A percentile compares a stretch with the other conserved stretches of the same genome.
These are phyloP conservation scores for Prunus salicina DNA, from an alignment of 306 rosid genomes.

Conservation along the genomic window DNA sequence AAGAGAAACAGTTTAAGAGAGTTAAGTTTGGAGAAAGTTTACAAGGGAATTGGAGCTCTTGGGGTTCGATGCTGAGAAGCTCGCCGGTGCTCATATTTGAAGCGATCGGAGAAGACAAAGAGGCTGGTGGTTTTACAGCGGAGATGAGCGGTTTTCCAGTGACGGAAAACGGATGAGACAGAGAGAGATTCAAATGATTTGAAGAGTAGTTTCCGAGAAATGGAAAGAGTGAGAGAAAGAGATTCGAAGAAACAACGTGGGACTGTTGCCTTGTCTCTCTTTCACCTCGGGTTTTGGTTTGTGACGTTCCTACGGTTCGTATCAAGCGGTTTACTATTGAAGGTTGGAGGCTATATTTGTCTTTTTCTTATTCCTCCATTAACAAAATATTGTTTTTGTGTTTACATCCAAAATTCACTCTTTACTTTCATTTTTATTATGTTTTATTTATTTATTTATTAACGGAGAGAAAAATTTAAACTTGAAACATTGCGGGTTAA, in stretches of 20 bases:
- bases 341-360: neutral
- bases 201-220: slow-evolving; percentile 19
- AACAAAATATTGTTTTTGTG: too few relatives aligned
- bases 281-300: slow-evolving; percentile 15
- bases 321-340: slow-evolving; percentile 8
- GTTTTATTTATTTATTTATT: too few relatives aligned
- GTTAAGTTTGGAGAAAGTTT: slow-evolving; percentile 10
- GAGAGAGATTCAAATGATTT: neutral
- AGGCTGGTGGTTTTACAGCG: slow-evolving; percentile 25
- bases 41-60: slow-evolving; percentile 87
- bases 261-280: slow-evolving; percentile 38
- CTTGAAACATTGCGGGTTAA: too few relatives aligned
- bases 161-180: neutral
- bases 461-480: too few relatives aligned
- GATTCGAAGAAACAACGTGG: slow-evolving; percentile 40
- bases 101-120: slow-evolving; percentile 31
- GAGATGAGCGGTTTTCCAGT: slow-evolving; percentile 21
- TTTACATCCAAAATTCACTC: too few relatives aligned
- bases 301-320: slow-evolving; percentile 1
- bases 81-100: slow-evolving; percentile 78
- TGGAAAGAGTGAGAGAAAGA: slow-evolving; percentile 19
- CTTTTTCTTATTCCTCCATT: neutral
- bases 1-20: neutral
- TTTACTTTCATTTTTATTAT: too few relatives aligned
- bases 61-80: slow-evolving; percentile 70